Percentiles rank a stretch among this genome's conserved stretches.
Evolutionary conservation across 805 yeast species (phyloP).

Genomic region (Wickerhamiella australiensis): DNA sequence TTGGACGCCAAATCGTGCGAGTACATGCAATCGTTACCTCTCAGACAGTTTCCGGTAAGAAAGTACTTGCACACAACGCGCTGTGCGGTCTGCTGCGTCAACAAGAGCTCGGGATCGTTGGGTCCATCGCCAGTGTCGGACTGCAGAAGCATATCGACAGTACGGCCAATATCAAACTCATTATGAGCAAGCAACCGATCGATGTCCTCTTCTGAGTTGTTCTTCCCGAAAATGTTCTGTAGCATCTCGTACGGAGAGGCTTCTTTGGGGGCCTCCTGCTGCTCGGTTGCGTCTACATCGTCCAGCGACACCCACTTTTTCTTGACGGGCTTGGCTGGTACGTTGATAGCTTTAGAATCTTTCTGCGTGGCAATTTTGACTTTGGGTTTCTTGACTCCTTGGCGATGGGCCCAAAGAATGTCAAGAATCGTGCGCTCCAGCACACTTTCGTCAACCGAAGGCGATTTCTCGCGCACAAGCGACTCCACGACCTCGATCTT

Average conservation of each 20-base stretch:
- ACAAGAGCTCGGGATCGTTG: conserved; percentile 11
- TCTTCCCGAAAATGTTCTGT: conserved; percentile 27
- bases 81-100: conserved; percentile 21
- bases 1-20: conserved; percentile 35
- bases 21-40: conserved; percentile 35
- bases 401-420: conserved; percentile 34
- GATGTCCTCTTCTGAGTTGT: conserved; percentile 28
- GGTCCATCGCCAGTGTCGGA: conserved; percentile 5
- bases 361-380: conserved; percentile 19
- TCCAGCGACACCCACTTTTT: conserved; percentile 13
- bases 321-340: conserved; percentile 13
- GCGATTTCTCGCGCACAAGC: conserved; percentile 23
- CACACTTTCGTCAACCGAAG: conserved; percentile 19
- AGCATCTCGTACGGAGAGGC: conserved; percentile 31
- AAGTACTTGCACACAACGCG: conserved; percentile 34
- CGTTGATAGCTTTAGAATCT: conserved; percentile 12
- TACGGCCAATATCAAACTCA: conserved; percentile 29
- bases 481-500: conserved; percentile 32
- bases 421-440: conserved; percentile 32
- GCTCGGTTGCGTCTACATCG: neutral
- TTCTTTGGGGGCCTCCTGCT: neutral
- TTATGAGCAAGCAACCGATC: conserved; percentile 30
- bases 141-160: conserved; percentile 20
- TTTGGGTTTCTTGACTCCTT: conserved; percentile 15
- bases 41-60: conserved; percentile 33